phyloP scores from a whole-genome alignment of 495 filamentous ascomycete species.

The Glarea lozoyensis region DNA sequence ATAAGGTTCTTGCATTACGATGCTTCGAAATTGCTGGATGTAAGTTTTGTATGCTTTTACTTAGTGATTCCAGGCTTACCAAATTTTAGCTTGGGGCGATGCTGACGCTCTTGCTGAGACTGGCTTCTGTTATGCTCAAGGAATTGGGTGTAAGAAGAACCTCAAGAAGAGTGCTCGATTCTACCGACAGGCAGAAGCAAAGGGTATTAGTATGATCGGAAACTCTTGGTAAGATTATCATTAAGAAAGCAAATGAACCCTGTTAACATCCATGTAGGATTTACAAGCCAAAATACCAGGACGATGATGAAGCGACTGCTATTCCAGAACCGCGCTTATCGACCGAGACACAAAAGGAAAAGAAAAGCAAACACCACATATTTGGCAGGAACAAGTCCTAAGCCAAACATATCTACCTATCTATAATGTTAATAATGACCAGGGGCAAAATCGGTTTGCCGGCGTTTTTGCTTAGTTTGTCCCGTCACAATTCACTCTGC shows the following conservation, averaged over 20 bases:
- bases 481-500: too few species aligned
- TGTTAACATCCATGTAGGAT: too few species aligned
- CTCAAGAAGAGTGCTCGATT: conserved; percentile 88
- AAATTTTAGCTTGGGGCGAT: conserved; percentile 72
- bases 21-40: conserved; percentile 95
- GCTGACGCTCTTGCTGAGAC: conserved; percentile 83
- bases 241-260: too few species aligned
- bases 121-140: conserved; percentile 81
- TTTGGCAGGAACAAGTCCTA: conserved; percentile 52
- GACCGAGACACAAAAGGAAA: conserved; percentile 39
- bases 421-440: too few species aligned
- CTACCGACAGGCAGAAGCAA: conserved; percentile 82
- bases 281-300: conserved; percentile 83
- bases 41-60: conserved; percentile 28
- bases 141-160: conserved; percentile 86
- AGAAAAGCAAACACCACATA: conserved; percentile 56
- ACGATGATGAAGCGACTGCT: conserved; percentile 36
- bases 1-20: conserved; percentile 76
- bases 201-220: conserved; percentile 94
- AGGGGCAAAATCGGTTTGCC: too few species aligned
- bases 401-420: too few species aligned
- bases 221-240: conserved; percentile 94
- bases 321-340: conserved; percentile 22
- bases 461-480: too few species aligned
- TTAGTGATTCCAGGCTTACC: conserved; percentile 15